Conservation (phyloP, 345 rosid genomes). For the Rhodamnia rubescens region DNA sequence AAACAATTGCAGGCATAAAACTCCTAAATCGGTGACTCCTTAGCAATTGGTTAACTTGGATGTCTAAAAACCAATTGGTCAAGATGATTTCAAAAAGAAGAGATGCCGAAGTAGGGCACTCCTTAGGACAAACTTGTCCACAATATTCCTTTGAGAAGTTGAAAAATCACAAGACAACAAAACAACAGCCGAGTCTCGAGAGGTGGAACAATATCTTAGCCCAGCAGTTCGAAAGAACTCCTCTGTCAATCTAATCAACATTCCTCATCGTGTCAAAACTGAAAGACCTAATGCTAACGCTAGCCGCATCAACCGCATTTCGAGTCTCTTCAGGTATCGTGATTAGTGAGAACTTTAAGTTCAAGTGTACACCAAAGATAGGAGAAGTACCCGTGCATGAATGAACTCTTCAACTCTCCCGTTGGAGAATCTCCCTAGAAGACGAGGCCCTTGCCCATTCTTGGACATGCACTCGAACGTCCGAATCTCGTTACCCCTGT, state of each 20-base stretch:
- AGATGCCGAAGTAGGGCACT: too few species aligned
- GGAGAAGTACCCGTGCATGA: constrained; percentile 57
- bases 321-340: background rate
- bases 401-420: constrained; percentile 94
- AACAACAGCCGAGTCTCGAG: background rate
- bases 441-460: constrained; percentile 83
- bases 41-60: too few species aligned
- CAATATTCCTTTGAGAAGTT: too few species aligned
- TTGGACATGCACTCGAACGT: constrained; percentile 89
- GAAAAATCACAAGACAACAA: background rate
- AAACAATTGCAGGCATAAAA: background rate
- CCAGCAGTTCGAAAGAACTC: background rate
- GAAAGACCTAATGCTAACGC: background rate
- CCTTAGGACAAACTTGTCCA: too few species aligned
- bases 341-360: background rate
- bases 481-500: constrained; percentile 66
- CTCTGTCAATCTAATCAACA: background rate
- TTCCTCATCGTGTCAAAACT: background rate
- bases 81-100: too few species aligned
- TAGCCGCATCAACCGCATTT: background rate
- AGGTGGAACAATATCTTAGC: background rate
- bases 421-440: constrained; percentile 63
- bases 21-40: background rate
- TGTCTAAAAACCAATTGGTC: too few species aligned
- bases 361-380: background rate